Evolutionary conservation across 345 rosid species (phyloP).

Genomic region (Mallotus nudiflorus): DNA sequence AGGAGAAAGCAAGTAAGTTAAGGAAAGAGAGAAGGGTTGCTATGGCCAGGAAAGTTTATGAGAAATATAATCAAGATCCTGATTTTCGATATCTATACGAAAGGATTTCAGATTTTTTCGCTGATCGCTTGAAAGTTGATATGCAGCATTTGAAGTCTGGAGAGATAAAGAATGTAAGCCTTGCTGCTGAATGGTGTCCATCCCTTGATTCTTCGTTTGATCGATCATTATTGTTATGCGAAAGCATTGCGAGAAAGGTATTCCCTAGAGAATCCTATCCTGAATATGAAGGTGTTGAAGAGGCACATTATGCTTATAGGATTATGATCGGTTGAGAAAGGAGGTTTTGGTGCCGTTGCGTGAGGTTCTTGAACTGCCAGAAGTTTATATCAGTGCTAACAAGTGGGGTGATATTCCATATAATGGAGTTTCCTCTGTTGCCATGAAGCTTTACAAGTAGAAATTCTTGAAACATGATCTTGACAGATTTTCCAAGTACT

Average conservation of each 20-base stretch:
- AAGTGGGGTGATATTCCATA: slow-evolving; percentile 50
- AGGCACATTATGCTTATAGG: slow-evolving; percentile 46
- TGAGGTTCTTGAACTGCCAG: slow-evolving; percentile 52
- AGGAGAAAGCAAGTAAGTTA: slow-evolving; percentile 40
- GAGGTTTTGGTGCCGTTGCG: slow-evolving; percentile 54
- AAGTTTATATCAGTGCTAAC: slow-evolving; percentile 56
- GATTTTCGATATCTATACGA: slow-evolving; percentile 50
- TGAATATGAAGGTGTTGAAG: slow-evolving; percentile 57
- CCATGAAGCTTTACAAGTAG: slow-evolving; percentile 59
- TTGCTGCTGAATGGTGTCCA: slow-evolving; percentile 76
- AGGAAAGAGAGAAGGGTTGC: slow-evolving; percentile 37
- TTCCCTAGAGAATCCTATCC: slow-evolving; percentile 44
- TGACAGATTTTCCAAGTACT: slow-evolving; percentile 41
- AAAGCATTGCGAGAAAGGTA: slow-evolving; percentile 52
- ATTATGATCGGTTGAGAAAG: slow-evolving; percentile 60
- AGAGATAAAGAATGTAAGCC: slow-evolving; percentile 37
- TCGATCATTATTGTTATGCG: slow-evolving; percentile 45
- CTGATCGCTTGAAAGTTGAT: slow-evolving; percentile 35
- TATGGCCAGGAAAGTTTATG: slow-evolving; percentile 41
- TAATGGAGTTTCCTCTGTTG: slow-evolving; percentile 57
- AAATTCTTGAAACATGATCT: slow-evolving; percentile 49
- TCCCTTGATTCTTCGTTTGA: slow-evolving; percentile 59
- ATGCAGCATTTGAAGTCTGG: slow-evolving; percentile 31
- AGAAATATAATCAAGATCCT: slow-evolving; percentile 41
- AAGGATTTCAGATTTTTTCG: slow-evolving; percentile 51